phyloP scores from a whole-genome alignment of 1,139 yeast species.

The Meyerozyma smithsonii region DNA sequence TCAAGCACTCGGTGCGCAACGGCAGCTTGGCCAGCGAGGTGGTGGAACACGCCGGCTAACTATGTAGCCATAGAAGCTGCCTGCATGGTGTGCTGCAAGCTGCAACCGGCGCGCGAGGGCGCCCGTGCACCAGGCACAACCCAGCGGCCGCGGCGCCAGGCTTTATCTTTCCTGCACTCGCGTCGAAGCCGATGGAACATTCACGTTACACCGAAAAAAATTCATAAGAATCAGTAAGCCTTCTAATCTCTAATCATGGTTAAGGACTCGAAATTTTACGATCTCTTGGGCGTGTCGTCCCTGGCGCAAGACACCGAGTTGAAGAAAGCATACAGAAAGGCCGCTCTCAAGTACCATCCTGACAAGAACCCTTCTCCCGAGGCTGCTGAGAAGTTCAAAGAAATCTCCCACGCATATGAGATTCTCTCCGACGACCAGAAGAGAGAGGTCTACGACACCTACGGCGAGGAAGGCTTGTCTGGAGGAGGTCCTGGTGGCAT shows the following conservation, averaged over 20 bases:
- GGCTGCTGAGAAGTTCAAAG: constrained; percentile 96
- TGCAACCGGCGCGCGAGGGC: too few species aligned
- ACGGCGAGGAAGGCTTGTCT: constrained; percentile 87
- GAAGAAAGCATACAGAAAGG: constrained; percentile 91
- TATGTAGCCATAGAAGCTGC: not conserved
- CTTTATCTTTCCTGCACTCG: not conserved
- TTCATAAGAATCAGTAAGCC: not conserved
- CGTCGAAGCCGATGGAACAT: constrained; percentile 2
- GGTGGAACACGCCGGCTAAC: constrained; percentile 44
- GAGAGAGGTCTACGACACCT: constrained; percentile 83
- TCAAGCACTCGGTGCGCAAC: constrained; percentile 51
- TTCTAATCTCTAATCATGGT: constrained; percentile 51
- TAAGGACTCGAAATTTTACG: constrained; percentile 86
- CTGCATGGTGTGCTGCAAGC: too few species aligned
- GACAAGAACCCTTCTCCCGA: constrained; percentile 79
- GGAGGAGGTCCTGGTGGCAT: constrained; percentile 71
- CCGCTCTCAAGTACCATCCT: constrained; percentile 92
- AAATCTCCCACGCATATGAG: constrained; percentile 87
- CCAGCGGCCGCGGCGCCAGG: too few species aligned
- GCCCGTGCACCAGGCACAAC: not conserved
- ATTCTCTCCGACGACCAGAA: constrained; percentile 80
- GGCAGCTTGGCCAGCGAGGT: constrained; percentile 42
- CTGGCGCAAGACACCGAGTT: constrained; percentile 78
- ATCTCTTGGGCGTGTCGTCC: constrained; percentile 73
- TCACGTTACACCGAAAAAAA: constrained; percentile 1